Evolutionary conservation across 2,329 filamentous ascomycete genomes (phyloP).

Genomic region (Neonectria neomacrospora): DNA sequence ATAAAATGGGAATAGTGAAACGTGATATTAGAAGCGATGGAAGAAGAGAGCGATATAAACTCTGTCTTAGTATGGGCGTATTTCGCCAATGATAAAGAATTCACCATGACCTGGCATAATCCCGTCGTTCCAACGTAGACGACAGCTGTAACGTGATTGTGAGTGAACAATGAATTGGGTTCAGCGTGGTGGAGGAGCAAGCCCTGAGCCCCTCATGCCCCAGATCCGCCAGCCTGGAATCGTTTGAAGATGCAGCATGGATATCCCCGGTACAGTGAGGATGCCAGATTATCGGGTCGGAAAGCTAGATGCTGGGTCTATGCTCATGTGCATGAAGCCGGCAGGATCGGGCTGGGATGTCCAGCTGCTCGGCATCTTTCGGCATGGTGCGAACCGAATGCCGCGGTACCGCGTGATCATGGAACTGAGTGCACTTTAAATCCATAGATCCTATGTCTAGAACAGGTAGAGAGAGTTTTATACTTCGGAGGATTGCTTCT

Average conservation of each 20-base stretch:
- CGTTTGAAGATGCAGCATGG: not conserved
- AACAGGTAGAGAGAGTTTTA: not conserved
- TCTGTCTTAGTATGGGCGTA: not conserved
- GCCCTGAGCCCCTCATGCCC: not conserved
- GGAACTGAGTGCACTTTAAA: not conserved
- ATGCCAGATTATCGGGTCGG: not conserved
- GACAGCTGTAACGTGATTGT: too few species aligned
- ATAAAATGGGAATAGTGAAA: not conserved
- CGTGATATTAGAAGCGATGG: constrained; percentile 9
- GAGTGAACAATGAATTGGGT: not conserved
- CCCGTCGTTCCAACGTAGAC: too few species aligned
- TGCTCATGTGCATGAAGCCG: not conserved
- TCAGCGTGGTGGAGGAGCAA: too few species aligned
- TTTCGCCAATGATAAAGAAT: not conserved
- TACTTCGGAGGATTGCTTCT: too few species aligned
- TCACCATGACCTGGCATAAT: not conserved
- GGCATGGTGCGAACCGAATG: not conserved
- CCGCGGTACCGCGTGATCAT: not conserved
- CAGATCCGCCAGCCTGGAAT: not conserved
- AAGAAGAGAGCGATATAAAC: not conserved
- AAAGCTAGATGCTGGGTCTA: not conserved
- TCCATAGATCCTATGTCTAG: rapidly evolving
- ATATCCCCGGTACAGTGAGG: not conserved
- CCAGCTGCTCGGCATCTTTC: not conserved
- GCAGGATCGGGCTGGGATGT: not conserved